Evolutionary conservation across 2,329 filamentous ascomycete species (phyloP).

Genomic region (Huntiella omanensis): DNA sequence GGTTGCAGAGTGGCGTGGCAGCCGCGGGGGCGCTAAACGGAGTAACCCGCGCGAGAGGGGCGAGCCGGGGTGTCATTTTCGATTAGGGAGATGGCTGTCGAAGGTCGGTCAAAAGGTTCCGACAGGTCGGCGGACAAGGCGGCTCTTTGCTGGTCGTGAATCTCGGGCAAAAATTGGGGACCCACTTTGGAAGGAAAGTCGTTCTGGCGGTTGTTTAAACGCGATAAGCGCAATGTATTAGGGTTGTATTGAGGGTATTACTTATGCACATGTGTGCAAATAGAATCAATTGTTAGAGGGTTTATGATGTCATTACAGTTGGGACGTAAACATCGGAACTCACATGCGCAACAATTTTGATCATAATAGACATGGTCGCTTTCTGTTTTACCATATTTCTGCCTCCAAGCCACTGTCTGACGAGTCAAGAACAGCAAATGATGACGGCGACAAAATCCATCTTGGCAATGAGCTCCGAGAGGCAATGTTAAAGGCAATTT

Average conservation of each 20-base stretch:
- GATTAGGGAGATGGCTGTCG: neutral
- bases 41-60: neutral
- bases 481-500: no score
- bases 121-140: neutral
- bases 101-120: neutral
- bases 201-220: neutral
- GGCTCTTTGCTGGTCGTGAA: neutral
- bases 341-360: no score
- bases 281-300: no score
- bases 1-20: neutral
- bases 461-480: no score
- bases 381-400: no score
- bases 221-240: neutral
- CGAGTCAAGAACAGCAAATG: no score
- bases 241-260: neutral
- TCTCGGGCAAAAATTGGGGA: neutral
- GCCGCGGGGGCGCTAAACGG: neutral
- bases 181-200: neutral
- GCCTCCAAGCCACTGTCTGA: no score
- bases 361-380: no score
- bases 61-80: conserved; percentile 7
- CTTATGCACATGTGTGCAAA: no score
- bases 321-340: no score
- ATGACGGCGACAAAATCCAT: no score
- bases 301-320: no score